Evolutionary conservation across 768 basidiomycete genomes (phyloP).

Genomic region (Pilatotrama ljubarskyi): DNA sequence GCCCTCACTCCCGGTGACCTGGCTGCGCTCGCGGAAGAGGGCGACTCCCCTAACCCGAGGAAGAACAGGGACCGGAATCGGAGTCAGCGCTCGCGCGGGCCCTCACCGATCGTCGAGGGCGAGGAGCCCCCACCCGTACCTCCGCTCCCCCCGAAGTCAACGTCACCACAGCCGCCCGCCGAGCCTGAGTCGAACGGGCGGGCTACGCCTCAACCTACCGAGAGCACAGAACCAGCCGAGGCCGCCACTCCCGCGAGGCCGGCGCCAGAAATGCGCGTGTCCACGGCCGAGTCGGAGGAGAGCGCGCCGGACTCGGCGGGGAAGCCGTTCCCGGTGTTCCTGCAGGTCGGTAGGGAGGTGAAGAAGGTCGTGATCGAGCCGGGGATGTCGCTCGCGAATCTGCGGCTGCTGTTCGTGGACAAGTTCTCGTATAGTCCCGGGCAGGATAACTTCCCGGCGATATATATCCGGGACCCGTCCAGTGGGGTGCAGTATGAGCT

Average conservation of each 20-base stretch:
- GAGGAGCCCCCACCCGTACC: constrained; percentile 38
- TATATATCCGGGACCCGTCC: constrained; percentile 90
- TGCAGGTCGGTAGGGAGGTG: constrained; percentile 88
- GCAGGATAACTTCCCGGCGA: constrained; percentile 89
- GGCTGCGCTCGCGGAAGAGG: constrained; percentile 69
- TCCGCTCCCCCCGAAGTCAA: constrained; percentile 26
- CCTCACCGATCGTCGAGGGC: constrained; percentile 30
- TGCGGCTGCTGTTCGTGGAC: constrained; percentile 91
- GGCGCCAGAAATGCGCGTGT: neutral
- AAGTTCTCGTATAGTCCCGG: constrained; percentile 94
- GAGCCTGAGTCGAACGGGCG: neutral
- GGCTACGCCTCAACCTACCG: constrained; percentile 4
- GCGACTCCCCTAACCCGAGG: constrained; percentile 19
- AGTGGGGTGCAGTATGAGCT: constrained; percentile 95
- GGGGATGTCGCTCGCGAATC: constrained; percentile 65
- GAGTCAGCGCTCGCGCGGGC: constrained; percentile 27
- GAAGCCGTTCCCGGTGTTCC: constrained; percentile 66
- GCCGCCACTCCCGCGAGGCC: neutral
- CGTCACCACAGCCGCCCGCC: constrained; percentile 17
- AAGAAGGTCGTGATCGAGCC: constrained; percentile 81
- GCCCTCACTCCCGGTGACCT: constrained; percentile 70
- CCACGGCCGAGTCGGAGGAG: constrained; percentile 11
- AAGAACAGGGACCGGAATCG: constrained; percentile 23
- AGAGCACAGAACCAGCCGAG: neutral
- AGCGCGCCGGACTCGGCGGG: constrained; percentile 6